Evolutionary conservation across 2,329 filamentous ascomycete genomes (phyloP), one percentile per base, ranked within the genome.

Genomic region (Coniochaeta hoffmannii): DNA sequence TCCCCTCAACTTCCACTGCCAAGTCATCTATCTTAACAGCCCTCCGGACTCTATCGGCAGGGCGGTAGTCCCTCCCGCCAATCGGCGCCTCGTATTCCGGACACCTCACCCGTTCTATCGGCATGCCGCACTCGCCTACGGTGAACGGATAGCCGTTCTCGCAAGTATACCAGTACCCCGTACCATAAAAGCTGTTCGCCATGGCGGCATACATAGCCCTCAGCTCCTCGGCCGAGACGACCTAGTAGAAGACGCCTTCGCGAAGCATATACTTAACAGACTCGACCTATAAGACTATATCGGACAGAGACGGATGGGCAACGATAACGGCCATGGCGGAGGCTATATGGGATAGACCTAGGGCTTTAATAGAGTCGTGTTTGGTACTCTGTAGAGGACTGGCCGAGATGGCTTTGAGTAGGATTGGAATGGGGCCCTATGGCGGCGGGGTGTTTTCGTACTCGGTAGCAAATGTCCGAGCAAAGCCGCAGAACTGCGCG

Each of bases 41-140:
- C n/a, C n/a, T n/a, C n/a, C n/a, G n/a, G n/a, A n/a, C n/a, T n/a
- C n/a, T n/a, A n/a, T n/a, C n/a, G n/a, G n/a, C n/a, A n/a, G n/a
- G n/a, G n/a, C n/a, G n/a, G 12, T 32, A 32, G 30, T 32, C 30
- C 30, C 30, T 8, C 0, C 86, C 85, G 2, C 85, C 85, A 30
- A 89, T 76, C 0, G 67, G 58, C 1, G 74, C 74, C 2, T 74
- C 77, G 59, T 86, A 90, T 59, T 88, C 78, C 0, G 86, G 84
- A 60, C 87, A 90, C 2, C 66, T 66, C 1, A 84, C 77, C 19
- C 63, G 55, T 64, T 89, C 58, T 81, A 87, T 86, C 0, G 85
- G 81, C 75, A 82, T 80, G 1, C 84, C 84, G 61, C 85, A 87
- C 57, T 88, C 81, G 1, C 83, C 84, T 31, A 88, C 75, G 0